Evolutionary conservation across 2,329 filamentous ascomycete genomes (phyloP).

Genomic region (Myriosclerotinia curreyana): DNA sequence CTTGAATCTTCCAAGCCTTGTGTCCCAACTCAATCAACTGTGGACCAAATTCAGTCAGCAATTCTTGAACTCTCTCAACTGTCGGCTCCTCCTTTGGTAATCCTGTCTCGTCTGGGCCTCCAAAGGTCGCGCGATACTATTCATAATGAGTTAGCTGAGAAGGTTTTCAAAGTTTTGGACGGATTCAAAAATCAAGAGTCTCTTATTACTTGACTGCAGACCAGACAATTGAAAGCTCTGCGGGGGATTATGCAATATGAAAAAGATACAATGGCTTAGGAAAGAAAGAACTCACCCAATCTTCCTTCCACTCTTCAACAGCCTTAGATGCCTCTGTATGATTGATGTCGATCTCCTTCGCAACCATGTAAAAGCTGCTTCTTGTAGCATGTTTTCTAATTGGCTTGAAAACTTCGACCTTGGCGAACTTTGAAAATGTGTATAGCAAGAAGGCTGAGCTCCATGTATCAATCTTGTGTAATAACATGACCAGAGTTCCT

Average conservation of each 20-base stretch:
- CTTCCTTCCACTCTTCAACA: constrained; percentile 29
- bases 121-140: constrained; percentile 29
- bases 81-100: constrained; percentile 15
- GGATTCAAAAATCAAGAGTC: background rate
- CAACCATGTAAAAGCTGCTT: constrained; percentile 35
- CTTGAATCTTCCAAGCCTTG: constrained; percentile 31
- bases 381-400: constrained; percentile 27
- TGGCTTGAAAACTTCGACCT: constrained; percentile 33
- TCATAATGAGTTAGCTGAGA: background rate
- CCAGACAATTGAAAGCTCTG: background rate
- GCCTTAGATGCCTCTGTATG: constrained; percentile 22
- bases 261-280: no score
- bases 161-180: background rate
- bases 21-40: constrained; percentile 25
- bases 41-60: constrained; percentile 29
- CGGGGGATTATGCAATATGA: background rate
- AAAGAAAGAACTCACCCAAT: constrained; percentile 22
- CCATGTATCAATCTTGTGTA: constrained; percentile 33
- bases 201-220: background rate
- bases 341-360: constrained; percentile 28
- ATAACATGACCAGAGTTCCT: constrained; percentile 33
- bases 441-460: constrained; percentile 27
- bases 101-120: constrained; percentile 25
- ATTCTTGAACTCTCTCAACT: constrained; percentile 21
- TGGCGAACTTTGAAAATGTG: constrained; percentile 31